Base-by-base conservation (phyloP, 441 rosid species). In the Omphalea diandra region DNA sequence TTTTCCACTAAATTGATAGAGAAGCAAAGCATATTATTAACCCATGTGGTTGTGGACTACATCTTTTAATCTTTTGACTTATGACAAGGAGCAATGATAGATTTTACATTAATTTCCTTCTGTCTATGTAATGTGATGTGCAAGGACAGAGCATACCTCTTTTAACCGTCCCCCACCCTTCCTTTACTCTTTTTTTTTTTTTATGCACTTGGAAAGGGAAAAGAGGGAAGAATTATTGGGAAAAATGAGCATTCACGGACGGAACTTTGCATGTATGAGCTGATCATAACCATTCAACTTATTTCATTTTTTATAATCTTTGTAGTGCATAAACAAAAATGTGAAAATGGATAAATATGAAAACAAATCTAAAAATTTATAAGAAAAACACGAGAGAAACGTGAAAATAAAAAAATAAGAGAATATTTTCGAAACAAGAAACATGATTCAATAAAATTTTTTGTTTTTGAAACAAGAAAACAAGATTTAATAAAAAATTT, bases 31-130 rank as follows among this genome's bases (percentile, higher is more conserved):
- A 68, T 73, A 36, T 73, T 43, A 70, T 74, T 68, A 64, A 53
- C 20, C 70, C 70, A 70, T 65, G 71, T 71, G 77, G 68, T 68
- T 65, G 71, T 71, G 77, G 68, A 49, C 72, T 65, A 8, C 35
- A 63, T 52, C 69, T 68, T 79, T 61, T 60, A 65, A 59, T 65
- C 74, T 73, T 73, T 73, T 69, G 80, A 76, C 73, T 63, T 80
- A 24, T 60, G 68, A 63, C 18, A 55, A 32, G 57, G 24, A 43
- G 53, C 29, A 40, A 58, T 68, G 24, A 44, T n/a, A 56, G 6
- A 29, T 27, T 52, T 6, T 5, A n/a, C 22, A 33, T 10, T 26
- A n/a, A 22, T 50, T 50, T 50, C 70, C 38, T 53, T 55, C 64
- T 49, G 1, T 35, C 46, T 67, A 1, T 43, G 33, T 52, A 33